phyloP scores from a whole-genome alignment of 1,139 yeast genomes.

The Geotrichum histeridarum region DNA sequence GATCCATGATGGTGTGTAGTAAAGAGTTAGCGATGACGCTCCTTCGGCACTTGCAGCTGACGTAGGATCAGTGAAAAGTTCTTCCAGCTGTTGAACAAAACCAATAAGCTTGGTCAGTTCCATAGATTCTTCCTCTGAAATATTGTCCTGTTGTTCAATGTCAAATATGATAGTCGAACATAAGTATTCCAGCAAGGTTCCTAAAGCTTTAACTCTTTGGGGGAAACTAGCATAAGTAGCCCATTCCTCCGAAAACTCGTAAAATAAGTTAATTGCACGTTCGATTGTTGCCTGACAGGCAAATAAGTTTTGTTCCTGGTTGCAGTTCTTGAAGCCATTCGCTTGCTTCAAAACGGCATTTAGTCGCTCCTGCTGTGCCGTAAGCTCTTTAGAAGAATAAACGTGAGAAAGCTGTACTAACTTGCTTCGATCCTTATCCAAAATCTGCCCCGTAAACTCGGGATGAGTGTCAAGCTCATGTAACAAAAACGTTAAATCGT shows the following conservation, averaged over 20 bases:
- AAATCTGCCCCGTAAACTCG: not conserved
- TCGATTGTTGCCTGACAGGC: constrained; percentile 28
- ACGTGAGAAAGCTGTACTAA: constrained; percentile 1
- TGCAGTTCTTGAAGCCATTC: constrained; percentile 27
- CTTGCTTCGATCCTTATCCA: constrained; percentile 2
- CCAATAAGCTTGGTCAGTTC: constrained; percentile 30
- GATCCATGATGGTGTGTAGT: constrained; percentile 39
- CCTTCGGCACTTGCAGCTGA: not conserved
- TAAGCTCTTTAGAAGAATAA: constrained; percentile 1
- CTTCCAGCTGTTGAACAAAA: constrained; percentile 26
- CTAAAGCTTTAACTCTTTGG: constrained; percentile 29
- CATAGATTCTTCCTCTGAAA: constrained; percentile 35
- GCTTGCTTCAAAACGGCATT: constrained; percentile 19
- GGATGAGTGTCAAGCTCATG: constrained; percentile 12
- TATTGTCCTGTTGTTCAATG: constrained; percentile 31
- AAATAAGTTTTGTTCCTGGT: constrained; percentile 23
- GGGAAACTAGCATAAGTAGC: constrained; percentile 24
- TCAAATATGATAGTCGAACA: constrained; percentile 27
- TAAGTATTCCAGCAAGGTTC: constrained; percentile 32
- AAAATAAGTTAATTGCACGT: constrained; percentile 22
- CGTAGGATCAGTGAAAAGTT: constrained; percentile 25
- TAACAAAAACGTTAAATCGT: constrained; percentile 23
- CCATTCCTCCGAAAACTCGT: constrained; percentile 25
- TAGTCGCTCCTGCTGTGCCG: constrained; percentile 10
- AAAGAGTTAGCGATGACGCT: constrained; percentile 27